These are phyloP conservation scores for Rubroboletus pulcherrimus DNA, from an alignment of 768 basidiomycete genomes.

Conservation along the genomic window DNA sequence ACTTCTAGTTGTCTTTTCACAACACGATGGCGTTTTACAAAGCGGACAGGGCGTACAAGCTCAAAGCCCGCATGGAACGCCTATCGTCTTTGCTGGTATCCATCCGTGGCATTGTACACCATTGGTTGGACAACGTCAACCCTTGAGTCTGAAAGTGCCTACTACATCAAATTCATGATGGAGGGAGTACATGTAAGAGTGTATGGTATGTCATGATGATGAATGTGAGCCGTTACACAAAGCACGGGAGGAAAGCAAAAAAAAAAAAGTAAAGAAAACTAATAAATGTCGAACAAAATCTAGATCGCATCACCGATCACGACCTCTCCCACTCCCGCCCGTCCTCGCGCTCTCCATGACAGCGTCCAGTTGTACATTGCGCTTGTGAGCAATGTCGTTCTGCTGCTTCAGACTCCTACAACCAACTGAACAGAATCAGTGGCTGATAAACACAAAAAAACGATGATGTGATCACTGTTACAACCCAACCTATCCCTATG, in stretches of 20 bases:
- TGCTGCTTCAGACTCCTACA: constrained; percentile 71
- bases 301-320: constrained; percentile 19
- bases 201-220: constrained; percentile 17
- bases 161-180: neutral
- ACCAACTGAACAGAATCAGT: neutral
- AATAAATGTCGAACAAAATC: neutral
- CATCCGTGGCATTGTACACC: too few species aligned
- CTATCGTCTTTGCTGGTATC: too few species aligned
- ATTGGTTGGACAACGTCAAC: too few species aligned
- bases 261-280: neutral
- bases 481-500: too few species aligned
- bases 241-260: constrained; percentile 10
- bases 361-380: constrained; percentile 40
- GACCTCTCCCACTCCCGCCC: constrained; percentile 9
- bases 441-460: neutral
- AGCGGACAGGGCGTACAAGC: constrained; percentile 39
- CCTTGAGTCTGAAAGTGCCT: neutral
- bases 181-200: constrained; percentile 6
- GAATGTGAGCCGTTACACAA: constrained; percentile 2
- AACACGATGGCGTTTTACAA: constrained; percentile 62
- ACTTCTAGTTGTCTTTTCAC: constrained; percentile 73
- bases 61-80: constrained; percentile 62
- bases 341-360: constrained; percentile 30
- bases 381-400: constrained; percentile 73
- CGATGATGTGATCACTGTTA: too few species aligned